Base-by-base conservation (phyloP, 164 flowering plant species). In the Kalanchoe fedtschenkoi region DNA sequence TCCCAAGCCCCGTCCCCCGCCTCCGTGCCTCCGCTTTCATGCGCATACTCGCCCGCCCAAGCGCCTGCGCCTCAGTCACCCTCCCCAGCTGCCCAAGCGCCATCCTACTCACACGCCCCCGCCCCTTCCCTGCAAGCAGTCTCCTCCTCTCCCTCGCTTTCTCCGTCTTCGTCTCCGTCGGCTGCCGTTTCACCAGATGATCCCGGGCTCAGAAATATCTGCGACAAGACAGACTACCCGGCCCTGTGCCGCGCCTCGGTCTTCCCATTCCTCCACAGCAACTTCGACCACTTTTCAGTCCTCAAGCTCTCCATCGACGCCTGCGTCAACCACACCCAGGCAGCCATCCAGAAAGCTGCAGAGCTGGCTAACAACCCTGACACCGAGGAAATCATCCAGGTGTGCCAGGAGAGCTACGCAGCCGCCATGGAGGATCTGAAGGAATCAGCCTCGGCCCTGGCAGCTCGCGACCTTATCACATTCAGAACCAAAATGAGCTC, bases 151-250 rank as follows among this genome's bases (percentile, higher is more conserved):
- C 2, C 55, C 6, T 21, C 55, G 2, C 14, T 6, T 2, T 46
- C 53, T 19, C 21, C 53, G 5, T 19, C 19, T 8, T 1, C 53
- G 21, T 6, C 21, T 11, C 53, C 19, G 53, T 19, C 55, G 13
- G 55, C 6, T 2, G 14, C 56, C 56, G 26, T 51, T 51, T 51
- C 56, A 2, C 32, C 56, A 11, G 56, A n/a, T 0, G 62, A 65
- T 19, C 68, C 76, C 1, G 33, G 38, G 6, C 11, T 75, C 32
- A 30, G 68, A 54, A 53, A 64, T 24, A 62, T 69, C 4, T 76
- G 82, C 34, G 62, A 44, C 3, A 3, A 21, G 8, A 79, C 83
- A 0, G 78, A 76, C 29, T 37, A 70, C 62, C 75, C 80, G 5
- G 37, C 32, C 0, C 64, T 76, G 19, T 79, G 83, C 64, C 2